Evolutionary conservation across 257 asterid genomes (phyloP).

Genomic region (Paraleonurus japonicus): DNA sequence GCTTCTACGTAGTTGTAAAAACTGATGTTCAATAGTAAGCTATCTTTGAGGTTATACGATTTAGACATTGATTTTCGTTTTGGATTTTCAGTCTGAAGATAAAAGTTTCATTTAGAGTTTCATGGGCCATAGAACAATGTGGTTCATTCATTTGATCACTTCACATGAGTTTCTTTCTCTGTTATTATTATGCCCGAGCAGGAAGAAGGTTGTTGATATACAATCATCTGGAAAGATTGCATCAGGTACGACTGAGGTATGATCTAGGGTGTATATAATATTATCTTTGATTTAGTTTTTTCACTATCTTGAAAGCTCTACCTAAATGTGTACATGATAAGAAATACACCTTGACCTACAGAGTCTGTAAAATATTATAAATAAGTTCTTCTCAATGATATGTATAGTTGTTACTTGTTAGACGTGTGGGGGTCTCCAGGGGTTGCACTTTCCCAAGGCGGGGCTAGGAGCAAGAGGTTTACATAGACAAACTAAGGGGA

Average conservation of each 20-base stretch:
- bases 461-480: background rate
- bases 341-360: background rate
- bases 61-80: slow-evolving; percentile 10
- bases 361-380: background rate
- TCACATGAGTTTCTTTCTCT: background rate
- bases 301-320: background rate
- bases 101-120: background rate
- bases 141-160: slow-evolving; percentile 1
- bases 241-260: slow-evolving; percentile 77
- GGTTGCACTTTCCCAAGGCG: background rate
- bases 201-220: slow-evolving; percentile 56
- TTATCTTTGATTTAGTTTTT: background rate
- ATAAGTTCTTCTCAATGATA: background rate
- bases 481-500: background rate
- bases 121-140: background rate
- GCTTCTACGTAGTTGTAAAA: background rate
- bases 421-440: background rate
- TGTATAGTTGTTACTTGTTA: background rate
- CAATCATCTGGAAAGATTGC: slow-evolving; percentile 61
- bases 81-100: background rate
- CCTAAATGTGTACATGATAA: background rate
- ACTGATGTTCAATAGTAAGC: background rate
- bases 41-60: background rate
- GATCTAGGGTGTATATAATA: background rate
- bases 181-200: slow-evolving; percentile 22